Conservation (phyloP, 2,329 filamentous ascomycete genomes). For the Calonectria leucothoes region DNA sequence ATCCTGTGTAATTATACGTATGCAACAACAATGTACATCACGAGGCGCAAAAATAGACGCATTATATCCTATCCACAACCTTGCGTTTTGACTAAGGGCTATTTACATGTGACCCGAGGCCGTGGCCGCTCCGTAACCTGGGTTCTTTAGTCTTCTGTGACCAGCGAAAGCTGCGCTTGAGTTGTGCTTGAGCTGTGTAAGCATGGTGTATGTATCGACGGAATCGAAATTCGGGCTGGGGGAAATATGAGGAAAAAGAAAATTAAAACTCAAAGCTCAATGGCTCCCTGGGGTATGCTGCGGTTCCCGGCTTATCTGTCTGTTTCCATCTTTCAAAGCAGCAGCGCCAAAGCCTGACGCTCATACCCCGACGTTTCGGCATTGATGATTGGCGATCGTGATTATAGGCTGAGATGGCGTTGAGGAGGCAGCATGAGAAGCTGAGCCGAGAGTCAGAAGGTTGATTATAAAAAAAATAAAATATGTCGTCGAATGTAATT, state of each 20-base stretch:
- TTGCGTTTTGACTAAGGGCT: background rate
- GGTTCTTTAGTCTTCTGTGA: background rate
- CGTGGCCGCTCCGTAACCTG: background rate
- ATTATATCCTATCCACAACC: constrained; percentile 31
- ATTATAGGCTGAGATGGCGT: background rate
- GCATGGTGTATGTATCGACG: background rate
- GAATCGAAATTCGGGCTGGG: background rate
- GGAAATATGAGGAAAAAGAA: background rate
- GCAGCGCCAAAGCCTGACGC: background rate
- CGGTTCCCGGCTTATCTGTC: background rate
- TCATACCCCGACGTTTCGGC: background rate
- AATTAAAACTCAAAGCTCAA: background rate
- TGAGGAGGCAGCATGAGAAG: background rate
- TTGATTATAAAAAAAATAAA: background rate
- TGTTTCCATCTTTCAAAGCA: background rate
- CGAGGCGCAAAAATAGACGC: constrained; percentile 43
- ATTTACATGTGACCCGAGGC: background rate
- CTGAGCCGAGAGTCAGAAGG: background rate
- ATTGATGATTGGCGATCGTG: background rate
- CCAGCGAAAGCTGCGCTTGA: background rate
- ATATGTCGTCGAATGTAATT: background rate
- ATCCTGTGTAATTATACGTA: constrained; percentile 48
- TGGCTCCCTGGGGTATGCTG: background rate
- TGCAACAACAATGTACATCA: constrained; percentile 46
- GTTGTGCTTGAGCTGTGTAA: background rate